phyloP scores from a whole-genome alignment of 2,329 filamentous ascomycete species.

The Penicillium corylophilum region DNA sequence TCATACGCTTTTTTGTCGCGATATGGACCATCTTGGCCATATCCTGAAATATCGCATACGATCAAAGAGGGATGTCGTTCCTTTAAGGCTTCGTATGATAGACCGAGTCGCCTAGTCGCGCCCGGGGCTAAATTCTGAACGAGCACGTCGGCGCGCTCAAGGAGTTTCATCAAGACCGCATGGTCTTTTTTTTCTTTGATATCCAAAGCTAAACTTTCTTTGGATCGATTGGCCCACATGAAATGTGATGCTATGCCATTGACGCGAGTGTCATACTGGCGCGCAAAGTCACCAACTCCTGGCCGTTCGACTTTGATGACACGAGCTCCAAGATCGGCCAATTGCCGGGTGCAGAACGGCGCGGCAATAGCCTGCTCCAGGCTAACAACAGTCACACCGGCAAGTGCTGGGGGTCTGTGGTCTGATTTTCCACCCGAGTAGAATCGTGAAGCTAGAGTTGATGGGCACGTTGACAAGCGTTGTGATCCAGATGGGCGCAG shows the following conservation, averaged over 20 bases:
- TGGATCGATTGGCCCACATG: slow-evolving; percentile 57
- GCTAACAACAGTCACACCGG: slow-evolving; percentile 53
- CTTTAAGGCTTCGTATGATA: slow-evolving; percentile 48
- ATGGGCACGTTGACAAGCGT: neutral
- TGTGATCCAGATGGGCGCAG: neutral
- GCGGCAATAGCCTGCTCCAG: slow-evolving; percentile 57
- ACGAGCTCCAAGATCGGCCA: slow-evolving; percentile 55
- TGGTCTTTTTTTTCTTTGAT: slow-evolving; percentile 49
- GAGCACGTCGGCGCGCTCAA: slow-evolving; percentile 51
- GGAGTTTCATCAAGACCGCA: slow-evolving; percentile 43
- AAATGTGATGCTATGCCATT: slow-evolving; percentile 55
- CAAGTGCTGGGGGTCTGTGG: slow-evolving; percentile 30
- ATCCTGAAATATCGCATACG: slow-evolving; percentile 57
- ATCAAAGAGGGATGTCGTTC: slow-evolving; percentile 47
- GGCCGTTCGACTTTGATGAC: slow-evolving; percentile 58
- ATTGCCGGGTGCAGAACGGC: slow-evolving; percentile 55
- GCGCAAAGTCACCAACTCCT: slow-evolving; percentile 53
- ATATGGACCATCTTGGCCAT: slow-evolving; percentile 53
- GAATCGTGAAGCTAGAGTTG: neutral
- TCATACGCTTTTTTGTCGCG: slow-evolving; percentile 58
- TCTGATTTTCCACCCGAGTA: slow-evolving; percentile 5
- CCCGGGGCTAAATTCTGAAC: slow-evolving; percentile 57
- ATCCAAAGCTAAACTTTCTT: slow-evolving; percentile 54
- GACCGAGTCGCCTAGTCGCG: slow-evolving; percentile 48
- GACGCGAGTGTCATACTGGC: slow-evolving; percentile 52